A percentile compares a stretch with the other conserved stretches of the same genome.
phyloP scores from a whole-genome alignment of 768 basidiomycete species.

The Atractiella rhizophila region DNA sequence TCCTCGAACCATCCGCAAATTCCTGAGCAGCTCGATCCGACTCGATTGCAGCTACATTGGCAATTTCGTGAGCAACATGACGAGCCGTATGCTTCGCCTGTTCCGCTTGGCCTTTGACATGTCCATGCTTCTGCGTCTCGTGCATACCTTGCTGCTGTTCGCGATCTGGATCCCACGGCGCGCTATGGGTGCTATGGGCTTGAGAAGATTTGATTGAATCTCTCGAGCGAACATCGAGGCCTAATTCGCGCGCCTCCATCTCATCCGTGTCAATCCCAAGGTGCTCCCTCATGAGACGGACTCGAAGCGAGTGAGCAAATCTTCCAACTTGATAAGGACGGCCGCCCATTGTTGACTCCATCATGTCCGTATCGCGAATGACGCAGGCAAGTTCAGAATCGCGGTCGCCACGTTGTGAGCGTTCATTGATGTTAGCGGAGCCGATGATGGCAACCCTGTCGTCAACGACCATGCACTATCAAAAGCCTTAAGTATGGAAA shows the following conservation, averaged over 20 bases:
- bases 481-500: background rate
- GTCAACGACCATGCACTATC: conserved; percentile 62
- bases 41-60: too few species aligned
- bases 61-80: too few species aligned
- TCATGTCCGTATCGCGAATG: conserved; percentile 89
- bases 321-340: conserved; percentile 84
- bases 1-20: too few species aligned
- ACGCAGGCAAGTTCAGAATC: conserved; percentile 87
- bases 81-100: too few species aligned
- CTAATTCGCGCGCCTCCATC: conserved; percentile 41
- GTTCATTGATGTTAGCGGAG: conserved; percentile 92
- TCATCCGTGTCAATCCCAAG: conserved; percentile 82
- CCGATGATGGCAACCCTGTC: conserved; percentile 84
- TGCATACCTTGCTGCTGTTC: conserved; percentile 7
- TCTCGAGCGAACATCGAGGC: conserved; percentile 9
- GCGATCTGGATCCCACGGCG: conserved; percentile 1
- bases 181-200: conserved; percentile 16
- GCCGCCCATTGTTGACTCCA: conserved; percentile 81
- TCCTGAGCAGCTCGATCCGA: too few species aligned
- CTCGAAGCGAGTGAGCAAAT: conserved; percentile 77
- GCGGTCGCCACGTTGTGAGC: conserved; percentile 80
- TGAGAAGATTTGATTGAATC: conserved; percentile 10
- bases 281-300: conserved; percentile 90
- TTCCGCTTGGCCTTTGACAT: too few species aligned
- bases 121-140: too few species aligned